phyloP scores from a whole-genome alignment of 371 early-diverging fungal genomes.

The Sporodiniella umbellata region DNA sequence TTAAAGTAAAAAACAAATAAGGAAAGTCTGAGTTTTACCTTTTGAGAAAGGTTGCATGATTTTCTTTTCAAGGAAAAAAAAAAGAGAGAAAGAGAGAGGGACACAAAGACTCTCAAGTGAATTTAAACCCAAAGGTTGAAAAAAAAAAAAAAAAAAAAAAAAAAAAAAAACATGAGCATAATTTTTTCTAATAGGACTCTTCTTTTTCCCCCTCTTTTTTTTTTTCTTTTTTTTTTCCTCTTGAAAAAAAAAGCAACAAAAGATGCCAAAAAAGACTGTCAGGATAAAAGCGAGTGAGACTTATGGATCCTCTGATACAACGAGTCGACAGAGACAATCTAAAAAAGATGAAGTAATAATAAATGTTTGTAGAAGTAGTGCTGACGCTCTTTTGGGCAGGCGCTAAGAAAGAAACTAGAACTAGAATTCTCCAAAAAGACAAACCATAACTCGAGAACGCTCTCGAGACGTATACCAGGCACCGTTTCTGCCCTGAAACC shows the following conservation, averaged over 20 bases:
- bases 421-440: constrained; percentile 69
- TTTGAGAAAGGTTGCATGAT: too few species aligned
- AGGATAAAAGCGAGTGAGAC: constrained; percentile 15
- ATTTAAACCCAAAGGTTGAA: not conserved
- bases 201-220: too few species aligned
- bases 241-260: too few species aligned
- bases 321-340: constrained; percentile 17
- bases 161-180: not conserved
- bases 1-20: too few species aligned
- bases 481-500: constrained; percentile 91
- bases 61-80: too few species aligned
- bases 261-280: constrained; percentile 8
- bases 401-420: constrained; percentile 70
- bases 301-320: constrained; percentile 11
- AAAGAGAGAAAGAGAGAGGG: too few species aligned
- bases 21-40: too few species aligned
- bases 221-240: too few species aligned
- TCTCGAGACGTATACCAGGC: constrained; percentile 55
- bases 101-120: too few species aligned
- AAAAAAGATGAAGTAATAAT: constrained; percentile 22
- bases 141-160: not conserved
- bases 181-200: not conserved
- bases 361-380: not conserved
- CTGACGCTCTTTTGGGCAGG: constrained; percentile 5
- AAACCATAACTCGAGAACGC: constrained; percentile 26